Percentiles rank a stretch among this genome's conserved stretches.
phyloP scores from a whole-genome alignment of 495 filamentous ascomycete species.

The Trichoderma reesei region DNA sequence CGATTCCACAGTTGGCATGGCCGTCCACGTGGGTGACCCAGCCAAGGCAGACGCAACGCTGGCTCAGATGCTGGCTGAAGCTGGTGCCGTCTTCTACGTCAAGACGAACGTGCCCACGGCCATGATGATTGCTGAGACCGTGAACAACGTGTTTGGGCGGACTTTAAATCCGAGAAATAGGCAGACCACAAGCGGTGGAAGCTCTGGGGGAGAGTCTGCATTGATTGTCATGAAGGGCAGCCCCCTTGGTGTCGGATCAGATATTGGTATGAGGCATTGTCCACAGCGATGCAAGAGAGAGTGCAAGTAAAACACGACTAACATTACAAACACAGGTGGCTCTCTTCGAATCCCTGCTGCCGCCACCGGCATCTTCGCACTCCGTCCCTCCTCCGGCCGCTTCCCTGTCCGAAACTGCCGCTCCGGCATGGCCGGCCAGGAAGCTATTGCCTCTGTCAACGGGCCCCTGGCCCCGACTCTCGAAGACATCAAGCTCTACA shows the following conservation, averaged over 20 bases:
- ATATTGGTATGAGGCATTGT: constrained; percentile 42
- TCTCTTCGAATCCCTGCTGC: constrained; percentile 52
- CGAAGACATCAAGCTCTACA: constrained; percentile 23
- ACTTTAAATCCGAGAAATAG: constrained; percentile 55
- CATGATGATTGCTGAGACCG: constrained; percentile 40
- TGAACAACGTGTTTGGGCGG: constrained; percentile 58
- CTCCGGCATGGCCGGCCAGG: constrained; percentile 28
- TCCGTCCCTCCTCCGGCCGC: constrained; percentile 50
- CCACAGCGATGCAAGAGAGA: background rate
- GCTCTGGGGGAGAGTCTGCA: constrained; percentile 50
- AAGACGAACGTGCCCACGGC: constrained; percentile 61
- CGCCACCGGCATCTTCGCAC: constrained; percentile 47
- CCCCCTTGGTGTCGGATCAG: constrained; percentile 45
- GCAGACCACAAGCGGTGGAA: constrained; percentile 51
- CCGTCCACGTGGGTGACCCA: constrained; percentile 22
- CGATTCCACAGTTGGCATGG: constrained; percentile 34
- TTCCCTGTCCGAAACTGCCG: constrained; percentile 37
- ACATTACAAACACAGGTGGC: constrained; percentile 25
- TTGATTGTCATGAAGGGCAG: constrained; percentile 35
- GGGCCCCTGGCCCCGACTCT: constrained; percentile 21
- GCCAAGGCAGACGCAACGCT: constrained; percentile 21
- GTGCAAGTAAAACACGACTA: background rate
- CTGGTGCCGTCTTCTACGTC: constrained; percentile 78
- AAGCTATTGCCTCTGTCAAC: constrained; percentile 20
- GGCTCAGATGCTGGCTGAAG: constrained; percentile 54